These are phyloP conservation scores for Populus alba DNA, from an alignment of 345 rosid genomes.

Conservation along the genomic window DNA sequence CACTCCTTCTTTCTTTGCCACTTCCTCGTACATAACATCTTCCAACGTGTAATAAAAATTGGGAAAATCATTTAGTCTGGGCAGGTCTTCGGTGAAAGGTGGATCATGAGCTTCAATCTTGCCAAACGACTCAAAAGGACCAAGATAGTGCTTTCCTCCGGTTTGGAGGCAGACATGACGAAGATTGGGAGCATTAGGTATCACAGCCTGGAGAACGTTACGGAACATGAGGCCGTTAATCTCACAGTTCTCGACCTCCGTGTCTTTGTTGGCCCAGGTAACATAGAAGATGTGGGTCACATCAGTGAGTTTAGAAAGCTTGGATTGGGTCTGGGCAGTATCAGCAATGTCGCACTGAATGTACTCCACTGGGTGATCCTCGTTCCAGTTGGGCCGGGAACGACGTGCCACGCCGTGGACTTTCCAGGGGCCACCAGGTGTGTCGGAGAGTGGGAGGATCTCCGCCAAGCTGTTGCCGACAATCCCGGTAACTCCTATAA, in stretches of 20 bases:
- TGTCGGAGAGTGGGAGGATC: slow-evolving; percentile 80
- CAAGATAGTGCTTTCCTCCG: slow-evolving; percentile 62
- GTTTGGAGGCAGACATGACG: slow-evolving; percentile 83
- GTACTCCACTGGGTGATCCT: slow-evolving; percentile 73
- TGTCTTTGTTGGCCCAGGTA: slow-evolving; percentile 47
- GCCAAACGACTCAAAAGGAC: slow-evolving; percentile 39
- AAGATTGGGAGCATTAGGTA: slow-evolving; percentile 73
- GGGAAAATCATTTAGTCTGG: slow-evolving; percentile 45
- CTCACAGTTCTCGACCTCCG: slow-evolving; percentile 63
- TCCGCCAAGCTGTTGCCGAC: slow-evolving; percentile 91
- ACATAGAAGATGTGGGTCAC: slow-evolving; percentile 80
- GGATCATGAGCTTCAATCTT: slow-evolving; percentile 45
- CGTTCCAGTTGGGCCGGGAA: slow-evolving; percentile 72
- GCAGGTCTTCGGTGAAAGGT: slow-evolving; percentile 80
- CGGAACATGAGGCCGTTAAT: slow-evolving; percentile 68
- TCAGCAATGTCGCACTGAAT: slow-evolving; percentile 78
- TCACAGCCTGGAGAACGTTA: slow-evolving; percentile 56
- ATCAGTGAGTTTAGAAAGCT: slow-evolving; percentile 63
- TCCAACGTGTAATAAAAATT: slow-evolving; percentile 68
- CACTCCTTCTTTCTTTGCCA: slow-evolving; percentile 48
- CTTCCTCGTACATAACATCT: slow-evolving; percentile 64
- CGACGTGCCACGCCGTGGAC: slow-evolving; percentile 90
- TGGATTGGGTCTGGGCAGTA: slow-evolving; percentile 37
- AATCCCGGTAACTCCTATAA: slow-evolving; percentile 86
- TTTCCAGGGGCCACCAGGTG: slow-evolving; percentile 95